phyloP scores from a whole-genome alignment of 1,284 basidiomycete genomes.

The Pisolithus thermaeus region DNA sequence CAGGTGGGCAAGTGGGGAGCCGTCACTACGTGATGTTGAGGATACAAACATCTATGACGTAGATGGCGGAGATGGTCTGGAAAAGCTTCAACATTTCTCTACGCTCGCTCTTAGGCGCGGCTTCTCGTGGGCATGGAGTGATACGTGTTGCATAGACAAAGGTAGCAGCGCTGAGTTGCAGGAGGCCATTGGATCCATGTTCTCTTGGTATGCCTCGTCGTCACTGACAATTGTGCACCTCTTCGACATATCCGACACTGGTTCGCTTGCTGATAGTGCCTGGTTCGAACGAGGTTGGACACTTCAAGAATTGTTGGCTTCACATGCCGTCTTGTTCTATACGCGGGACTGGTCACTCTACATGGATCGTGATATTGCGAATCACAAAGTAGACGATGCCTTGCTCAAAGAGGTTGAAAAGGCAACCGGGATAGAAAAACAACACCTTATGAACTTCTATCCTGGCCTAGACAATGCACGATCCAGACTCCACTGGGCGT shows the following conservation, averaged over 20 bases:
- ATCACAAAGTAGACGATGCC: neutral
- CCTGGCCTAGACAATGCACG: conserved; percentile 4
- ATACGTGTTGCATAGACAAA: neutral
- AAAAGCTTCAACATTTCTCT: conserved; percentile 18
- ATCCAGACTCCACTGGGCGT: conserved; percentile 18
- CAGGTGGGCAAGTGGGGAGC: neutral
- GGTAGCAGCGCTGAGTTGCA: conserved; percentile 5
- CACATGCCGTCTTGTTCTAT: neutral
- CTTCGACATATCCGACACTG: conserved; percentile 6
- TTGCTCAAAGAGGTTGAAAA: neutral
- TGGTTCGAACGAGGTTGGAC: conserved; percentile 25
- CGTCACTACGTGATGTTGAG: neutral
- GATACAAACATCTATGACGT: neutral
- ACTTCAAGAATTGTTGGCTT: conserved; percentile 20
- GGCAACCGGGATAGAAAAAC: neutral
- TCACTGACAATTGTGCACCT: conserved; percentile 21
- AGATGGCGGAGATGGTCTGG: neutral
- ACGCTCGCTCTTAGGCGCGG: conserved; percentile 9
- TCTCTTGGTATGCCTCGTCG: conserved; percentile 19
- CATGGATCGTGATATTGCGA: neutral
- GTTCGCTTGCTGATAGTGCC: conserved; percentile 5
- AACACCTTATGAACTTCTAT: neutral
- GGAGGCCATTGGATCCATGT: conserved; percentile 22
- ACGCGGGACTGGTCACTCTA: neutral
- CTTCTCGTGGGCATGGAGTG: conserved; percentile 23